phyloP scores from a whole-genome alignment of 257 asterid genomes.

The Orobanche coerulescens region DNA sequence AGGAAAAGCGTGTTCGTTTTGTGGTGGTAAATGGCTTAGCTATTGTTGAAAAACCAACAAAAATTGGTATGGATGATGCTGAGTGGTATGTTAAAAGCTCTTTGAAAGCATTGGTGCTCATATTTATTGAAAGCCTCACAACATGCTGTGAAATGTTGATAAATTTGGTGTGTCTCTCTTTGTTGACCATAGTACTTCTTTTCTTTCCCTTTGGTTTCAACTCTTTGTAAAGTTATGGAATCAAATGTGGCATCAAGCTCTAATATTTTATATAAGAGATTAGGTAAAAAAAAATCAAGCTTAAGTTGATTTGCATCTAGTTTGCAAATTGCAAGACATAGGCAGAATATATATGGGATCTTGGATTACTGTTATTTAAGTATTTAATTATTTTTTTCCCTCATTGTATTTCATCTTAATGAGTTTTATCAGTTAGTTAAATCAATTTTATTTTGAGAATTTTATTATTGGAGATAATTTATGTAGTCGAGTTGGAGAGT shows the following conservation, averaged over 20 bases:
- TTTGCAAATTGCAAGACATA: conserved; percentile 1
- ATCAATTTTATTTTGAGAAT: background rate
- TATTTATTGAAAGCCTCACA: conserved; percentile 3
- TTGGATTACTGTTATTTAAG: background rate
- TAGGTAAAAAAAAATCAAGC: conserved; percentile 5
- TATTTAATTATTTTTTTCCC: background rate
- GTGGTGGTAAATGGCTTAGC: conserved; percentile 94
- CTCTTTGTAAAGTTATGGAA: background rate
- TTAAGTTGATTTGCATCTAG: conserved; percentile 6
- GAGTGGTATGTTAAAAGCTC: conserved; percentile 61
- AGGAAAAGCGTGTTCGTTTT: conserved; percentile 96
- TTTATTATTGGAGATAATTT: background rate
- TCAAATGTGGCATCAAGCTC: background rate
- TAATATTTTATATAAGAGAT: background rate
- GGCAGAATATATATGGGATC: background rate
- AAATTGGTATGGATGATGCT: conserved; percentile 59
- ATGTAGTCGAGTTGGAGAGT: background rate
- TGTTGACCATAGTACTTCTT: background rate
- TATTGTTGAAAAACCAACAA: conserved; percentile 76
- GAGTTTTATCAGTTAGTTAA: background rate
- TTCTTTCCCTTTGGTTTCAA: background rate
- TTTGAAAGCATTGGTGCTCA: conserved; percentile 3
- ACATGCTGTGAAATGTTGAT: conserved; percentile 8
- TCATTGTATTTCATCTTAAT: background rate
- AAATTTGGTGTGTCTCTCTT: background rate